Base-by-base conservation (phyloP, 2,329 filamentous ascomycete species). In the Phialophora chinensis region DNA sequence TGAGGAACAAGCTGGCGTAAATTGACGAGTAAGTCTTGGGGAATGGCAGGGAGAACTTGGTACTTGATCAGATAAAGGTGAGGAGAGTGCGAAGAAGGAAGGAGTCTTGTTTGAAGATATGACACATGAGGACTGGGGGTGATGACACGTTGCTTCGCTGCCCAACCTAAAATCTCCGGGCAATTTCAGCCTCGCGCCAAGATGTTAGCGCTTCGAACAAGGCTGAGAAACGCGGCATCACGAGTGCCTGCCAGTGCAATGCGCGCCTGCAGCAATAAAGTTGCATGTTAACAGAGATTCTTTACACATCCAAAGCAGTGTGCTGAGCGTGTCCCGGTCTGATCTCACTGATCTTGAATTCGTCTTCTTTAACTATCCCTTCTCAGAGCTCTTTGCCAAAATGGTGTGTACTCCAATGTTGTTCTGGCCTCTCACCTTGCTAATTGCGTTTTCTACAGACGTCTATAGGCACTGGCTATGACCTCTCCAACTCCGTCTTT, bases 401-500 rank as follows among this genome's bases (percentile, higher is more conserved):
- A 61, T 61, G 59, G 59, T 56, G 23, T 33, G 38, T 47, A 14
- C 14, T 27, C 29, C n/a, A 25, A 44, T 27, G 10, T 31, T 20
- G 20, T 49, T 23, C 33, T 54, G 38, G 12, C 29, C 27, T 58
- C 17, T 20, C 17, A 35, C 10, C 25, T 44, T 38, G 33, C 65
- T 64, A 60, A 63, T 31, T 52, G 33, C 35, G 11, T 44, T 29
- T 35, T 52, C 44, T 57, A 31, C 69, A 99, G 95, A 99, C 95
- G 77, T 99, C 95, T 78, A 99, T 99, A 91, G 95, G 95, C 79
- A 99, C 95, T 76, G 95, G 95, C 78, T 99, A 99, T 84, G 95
- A 99, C 88, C 90, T 99, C 76, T 92, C 92, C 79, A 99, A 99
- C 87, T 98, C 95, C 77, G 96, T 98, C 85, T 99, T 98, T 86